Evolutionary conservation across 352 stramenopile species (phyloP), one percentile per base, ranked within the genome.

Genomic region (Phytophthora macrochlamydospora): DNA sequence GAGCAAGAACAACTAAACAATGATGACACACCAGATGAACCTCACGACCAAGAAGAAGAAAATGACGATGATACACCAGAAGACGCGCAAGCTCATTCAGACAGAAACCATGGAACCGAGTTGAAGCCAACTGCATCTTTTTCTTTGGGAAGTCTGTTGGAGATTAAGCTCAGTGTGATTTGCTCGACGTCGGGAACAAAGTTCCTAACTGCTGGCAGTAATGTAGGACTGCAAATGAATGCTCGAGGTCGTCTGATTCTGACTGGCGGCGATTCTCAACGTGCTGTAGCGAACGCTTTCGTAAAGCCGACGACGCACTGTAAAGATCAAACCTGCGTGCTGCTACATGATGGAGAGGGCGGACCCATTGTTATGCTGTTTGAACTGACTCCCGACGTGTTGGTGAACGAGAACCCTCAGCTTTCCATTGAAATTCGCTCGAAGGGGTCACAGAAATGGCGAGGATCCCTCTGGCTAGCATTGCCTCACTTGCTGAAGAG

Each of bases 351-450:
- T 29, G 62, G 60, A 12, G 53, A 59, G 8, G 33, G 29, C 7
- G 35, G 54, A 5, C 32, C 6, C 13, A 28, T 55, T 24, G 46
- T 18, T 2, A 49, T 71, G 29, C 56, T 42, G 32, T 75, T 75
- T 55, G 51, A 75, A 44, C 52, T 75, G 1, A 59, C 45, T 32
- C 67, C 67, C 8, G 62, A 75, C 31, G 67, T 75, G n/a, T 24
- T 66, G 42, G 63, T 62, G 11, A 56, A 56, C 45, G 2, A 6
- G 29, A 18, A 58, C 9, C 62, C 62, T 7, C 52, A 59, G 54
- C 45, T 75, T 67, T 49, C 18, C 29, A 11, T 75, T 5, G 53
- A 67, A 4, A 67, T 75, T n/a, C 51, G 42, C 2, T 48, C 56
- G 13, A 66, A 37, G 56, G 49, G 37, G 44, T 61, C 62, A 5